Evolutionary conservation across 2,329 filamentous ascomycete genomes (phyloP), one percentile per base, ranked within the genome.

Genomic region (Aspergillus terreus): DNA sequence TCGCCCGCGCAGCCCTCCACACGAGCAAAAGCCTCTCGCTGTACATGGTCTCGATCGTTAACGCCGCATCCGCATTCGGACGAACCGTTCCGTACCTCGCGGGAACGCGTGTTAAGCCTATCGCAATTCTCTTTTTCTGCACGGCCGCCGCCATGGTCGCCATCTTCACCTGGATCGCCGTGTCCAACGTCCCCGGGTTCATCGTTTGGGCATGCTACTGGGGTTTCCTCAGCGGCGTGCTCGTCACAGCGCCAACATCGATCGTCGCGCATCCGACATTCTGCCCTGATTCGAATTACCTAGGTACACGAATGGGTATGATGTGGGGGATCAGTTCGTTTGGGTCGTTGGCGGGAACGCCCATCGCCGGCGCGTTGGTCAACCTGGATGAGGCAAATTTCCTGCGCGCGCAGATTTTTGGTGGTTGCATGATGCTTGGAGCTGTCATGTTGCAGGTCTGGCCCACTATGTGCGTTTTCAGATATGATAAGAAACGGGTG

Each of bases 31-130:
- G 61, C 19, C 58, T 78, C 4, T 71, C 71, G 1, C 64, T 70
- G 14, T 80, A 81, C 52, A 67, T 81, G 21, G 64, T 82, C 4
- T 67, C 79, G 2, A 76, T 82, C 44, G 71, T 81, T 46, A 82
- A 81, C 61, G 77, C 74, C 1, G 72, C 75, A 0, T 77, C 77
- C 0, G 67, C 79, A 6, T 68, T 77, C 6, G 79, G 80, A 0
- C 73, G 80, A 6, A 65, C 81, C 1, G 59, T 78, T 0, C 78
- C 77, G 0, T 73, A 74, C 4, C 68, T 75, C 6, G 53, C 80
- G 4, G 76, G 62, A 3, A 44, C 53, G 4, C 63, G 60, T 17
- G 53, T 66, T 0, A 65, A 64, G 4, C 63, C 65, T 0, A 63
- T 65, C 9, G 44, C 52, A 4, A 61, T 65, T 35, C 30, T 68